Conservation (phyloP, 2,329 filamentous ascomycete genomes). For the Colletotrichum neosansevieriae region DNA sequence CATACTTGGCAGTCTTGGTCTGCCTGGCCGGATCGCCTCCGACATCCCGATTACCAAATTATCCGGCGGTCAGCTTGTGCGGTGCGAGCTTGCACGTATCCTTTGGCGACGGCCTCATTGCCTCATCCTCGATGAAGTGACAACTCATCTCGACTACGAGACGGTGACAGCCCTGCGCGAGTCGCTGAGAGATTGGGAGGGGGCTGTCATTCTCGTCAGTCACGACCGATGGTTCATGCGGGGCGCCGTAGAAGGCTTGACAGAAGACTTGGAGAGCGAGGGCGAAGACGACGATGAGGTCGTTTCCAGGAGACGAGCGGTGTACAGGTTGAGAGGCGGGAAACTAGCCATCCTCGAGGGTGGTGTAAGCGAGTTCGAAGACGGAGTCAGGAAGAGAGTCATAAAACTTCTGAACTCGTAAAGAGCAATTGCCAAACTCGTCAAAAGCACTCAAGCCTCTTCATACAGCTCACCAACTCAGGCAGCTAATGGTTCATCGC, state of each 20-base stretch:
- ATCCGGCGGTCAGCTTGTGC: conserved; percentile 82
- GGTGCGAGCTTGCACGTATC: conserved; percentile 74
- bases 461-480: neutral
- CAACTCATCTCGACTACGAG: conserved; percentile 87
- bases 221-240: conserved; percentile 88
- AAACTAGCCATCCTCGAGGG: conserved; percentile 66
- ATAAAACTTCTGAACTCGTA: conserved; percentile 52
- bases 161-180: conserved; percentile 79
- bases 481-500: neutral
- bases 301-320: conserved; percentile 60
- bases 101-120: conserved; percentile 77
- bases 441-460: neutral
- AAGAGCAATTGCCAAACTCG: neutral
- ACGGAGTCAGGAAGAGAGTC: conserved; percentile 70
- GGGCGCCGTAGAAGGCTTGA: conserved; percentile 75
- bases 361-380: conserved; percentile 76
- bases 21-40: conserved; percentile 77
- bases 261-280: conserved; percentile 52
- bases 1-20: conserved; percentile 75
- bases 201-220: conserved; percentile 81
- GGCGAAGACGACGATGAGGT: conserved; percentile 59
- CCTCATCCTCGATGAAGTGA: conserved; percentile 83
- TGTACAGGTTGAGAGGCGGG: conserved; percentile 72
- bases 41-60: conserved; percentile 80
- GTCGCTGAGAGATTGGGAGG: conserved; percentile 76